Conservation (phyloP, 2,329 filamentous ascomycete species). For the Blastomyces gilchristii region DNA sequence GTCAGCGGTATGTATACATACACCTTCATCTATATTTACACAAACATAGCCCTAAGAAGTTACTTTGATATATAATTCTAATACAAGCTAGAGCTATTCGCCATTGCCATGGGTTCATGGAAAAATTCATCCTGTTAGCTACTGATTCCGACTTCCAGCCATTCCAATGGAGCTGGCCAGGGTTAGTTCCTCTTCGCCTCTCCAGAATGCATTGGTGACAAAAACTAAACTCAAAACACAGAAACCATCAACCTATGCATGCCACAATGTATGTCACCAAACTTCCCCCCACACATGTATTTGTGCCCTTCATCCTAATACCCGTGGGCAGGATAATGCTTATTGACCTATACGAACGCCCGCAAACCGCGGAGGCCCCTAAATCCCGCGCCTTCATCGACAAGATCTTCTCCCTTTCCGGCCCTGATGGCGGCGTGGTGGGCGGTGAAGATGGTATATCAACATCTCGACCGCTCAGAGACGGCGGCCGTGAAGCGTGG, state of each 20-base stretch:
- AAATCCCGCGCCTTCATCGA: conserved; percentile 39
- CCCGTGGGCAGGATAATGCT: conserved; percentile 35
- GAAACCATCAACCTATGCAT: conserved; percentile 37
- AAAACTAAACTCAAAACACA: conserved; percentile 16
- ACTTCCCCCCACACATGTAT: background rate
- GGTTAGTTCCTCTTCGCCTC: conserved; percentile 19
- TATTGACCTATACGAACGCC: conserved; percentile 40
- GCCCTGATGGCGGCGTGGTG: conserved; percentile 37
- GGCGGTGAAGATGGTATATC: conserved; percentile 37
- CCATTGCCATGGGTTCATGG: conserved; percentile 40
- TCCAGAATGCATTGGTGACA: background rate
- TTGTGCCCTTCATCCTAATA: conserved; percentile 3
- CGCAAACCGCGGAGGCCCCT: conserved; percentile 36
- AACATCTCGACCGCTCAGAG: conserved; percentile 35
- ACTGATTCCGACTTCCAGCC: conserved; percentile 39
- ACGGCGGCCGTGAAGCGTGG: conserved; percentile 41
- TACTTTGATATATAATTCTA: background rate
- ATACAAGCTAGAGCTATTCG: conserved; percentile 31
- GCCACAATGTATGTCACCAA: conserved; percentile 29
- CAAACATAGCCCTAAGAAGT: background rate
- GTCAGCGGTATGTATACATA: conserved; percentile 30
- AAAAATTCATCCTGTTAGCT: conserved; percentile 40
- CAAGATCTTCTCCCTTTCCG: conserved; percentile 37
- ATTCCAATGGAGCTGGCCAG: conserved; percentile 42
- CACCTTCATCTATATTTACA: background rate